phyloP scores from a whole-genome alignment of 2,329 filamentous ascomycete genomes.

The Domatiomyces catenatus region DNA sequence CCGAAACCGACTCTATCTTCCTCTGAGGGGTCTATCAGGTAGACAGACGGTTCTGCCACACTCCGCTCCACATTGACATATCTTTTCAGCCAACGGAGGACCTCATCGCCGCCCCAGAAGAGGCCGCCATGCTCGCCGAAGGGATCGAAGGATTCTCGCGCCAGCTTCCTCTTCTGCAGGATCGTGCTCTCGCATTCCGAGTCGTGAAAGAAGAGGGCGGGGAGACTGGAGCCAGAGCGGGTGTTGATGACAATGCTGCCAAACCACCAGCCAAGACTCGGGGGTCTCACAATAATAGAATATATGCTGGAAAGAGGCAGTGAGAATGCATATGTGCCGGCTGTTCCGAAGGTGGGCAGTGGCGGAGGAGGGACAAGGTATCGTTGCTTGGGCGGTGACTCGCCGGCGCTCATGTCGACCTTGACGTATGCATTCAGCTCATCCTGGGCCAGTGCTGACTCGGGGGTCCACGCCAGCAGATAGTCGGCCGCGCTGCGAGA shows the following conservation, averaged over 20 bases:
- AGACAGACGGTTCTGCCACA: slow-evolving; percentile 74
- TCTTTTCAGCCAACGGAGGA: slow-evolving; percentile 73
- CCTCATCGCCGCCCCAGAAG: slow-evolving; percentile 97
- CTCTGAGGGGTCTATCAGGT: slow-evolving; percentile 70
- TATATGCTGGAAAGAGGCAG: slow-evolving; percentile 82
- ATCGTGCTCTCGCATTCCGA: slow-evolving; percentile 94
- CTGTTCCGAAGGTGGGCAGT: slow-evolving; percentile 57
- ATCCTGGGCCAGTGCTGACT: slow-evolving; percentile 64
- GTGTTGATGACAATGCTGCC: slow-evolving; percentile 91
- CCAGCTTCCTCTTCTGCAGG: slow-evolving; percentile 73
- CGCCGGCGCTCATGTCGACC: slow-evolving; percentile 72
- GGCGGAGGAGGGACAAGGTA: slow-evolving; percentile 87
- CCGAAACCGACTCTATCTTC: slow-evolving; percentile 78
- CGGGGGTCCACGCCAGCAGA: slow-evolving; percentile 84
- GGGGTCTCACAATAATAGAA: slow-evolving; percentile 75
- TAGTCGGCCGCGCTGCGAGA: slow-evolving; percentile 46
- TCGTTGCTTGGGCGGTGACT: slow-evolving; percentile 67
- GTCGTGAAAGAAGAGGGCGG: slow-evolving; percentile 93
- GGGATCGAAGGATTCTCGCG: slow-evolving; percentile 74
- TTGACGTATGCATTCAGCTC: slow-evolving; percentile 84
- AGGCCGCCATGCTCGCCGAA: slow-evolving; percentile 72
- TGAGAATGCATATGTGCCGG: slow-evolving; percentile 78
- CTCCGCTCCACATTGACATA: slow-evolving; percentile 76
- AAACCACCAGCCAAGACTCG: slow-evolving; percentile 96
- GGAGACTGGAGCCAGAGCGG: slow-evolving; percentile 77